Evolutionary conservation across 2,329 filamentous ascomycete species (phyloP), one percentile per base, ranked within the genome.

Genomic region (Colletotrichum melonis): DNA sequence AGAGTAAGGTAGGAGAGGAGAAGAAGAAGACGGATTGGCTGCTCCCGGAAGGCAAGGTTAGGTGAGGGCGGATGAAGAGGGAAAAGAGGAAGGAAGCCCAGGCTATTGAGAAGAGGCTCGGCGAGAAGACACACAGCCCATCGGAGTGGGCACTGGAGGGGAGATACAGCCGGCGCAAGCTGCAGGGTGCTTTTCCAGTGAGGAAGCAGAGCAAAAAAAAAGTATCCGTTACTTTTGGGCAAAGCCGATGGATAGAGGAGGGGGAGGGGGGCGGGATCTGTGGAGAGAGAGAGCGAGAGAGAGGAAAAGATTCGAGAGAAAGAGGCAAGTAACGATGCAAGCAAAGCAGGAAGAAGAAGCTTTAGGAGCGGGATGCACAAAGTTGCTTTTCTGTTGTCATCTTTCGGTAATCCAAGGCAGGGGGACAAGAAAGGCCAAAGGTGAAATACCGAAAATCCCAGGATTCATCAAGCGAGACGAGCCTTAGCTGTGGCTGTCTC

Each of bases 41-140:
- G 30, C 14, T 64, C 49, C 38, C 49, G 38, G 66, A 32, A 56
- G 56, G 60, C 22, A 26, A 19, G 63, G 59, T 46, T 60, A 69
- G 35, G 64, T 46, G 46, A 75, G 55, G 55, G 67, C 49, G 66
- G 49, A 67, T 58, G 67, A 32, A n/a, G 28, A 58, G 32, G 59
- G 60, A 54, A 54, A 52, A 71, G 49, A 65, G 60, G 57, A 63
- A 72, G 54, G 63, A 70, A 60, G 55, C 9, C 54, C 24, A 42
- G 63, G 63, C 59, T 32, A 22, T 22, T 42, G 49, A 46, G 46
- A 72, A 46, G 60, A 73, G 67, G 70, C 67, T 73, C 67, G 63
- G 67, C 56, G 26, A 70, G 70, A 65, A 54, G 55, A 70, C 67
- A 73, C 59, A 73, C 67, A 73, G 67, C 70, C 70, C 60, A 65